Base-by-base conservation (phyloP, 495 filamentous ascomycete genomes). In the Aspergillus hancockii region DNA sequence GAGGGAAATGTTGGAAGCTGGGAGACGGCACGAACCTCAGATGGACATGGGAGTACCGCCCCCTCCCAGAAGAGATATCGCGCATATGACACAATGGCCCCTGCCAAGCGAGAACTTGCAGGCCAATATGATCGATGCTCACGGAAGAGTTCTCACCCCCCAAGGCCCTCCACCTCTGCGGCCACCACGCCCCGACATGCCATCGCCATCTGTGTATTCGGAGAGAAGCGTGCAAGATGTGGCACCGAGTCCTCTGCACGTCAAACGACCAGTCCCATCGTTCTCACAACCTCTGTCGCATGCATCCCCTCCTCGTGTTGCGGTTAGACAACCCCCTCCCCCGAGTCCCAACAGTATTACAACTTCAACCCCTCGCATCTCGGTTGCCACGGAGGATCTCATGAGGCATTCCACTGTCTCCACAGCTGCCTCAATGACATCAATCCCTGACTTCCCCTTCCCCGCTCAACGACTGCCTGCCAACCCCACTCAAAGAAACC, bases 141-240 rank as follows among this genome's bases (percentile, higher is more conserved):
- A 68, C 50, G 65, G 64, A 52, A 65, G 79, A 63, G 78, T 81
- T 63, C 71, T 79, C 25, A 64, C 68, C 5, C 80, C 81, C 8
- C 74, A 78, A 58, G 83, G 82, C 31, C 80, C 82, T 62, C 81
- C 87, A 43, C 88, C 88, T 12, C 83, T 84, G 69, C 80, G 88
- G 60, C 89, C 89, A 22, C 85, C 84, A 36, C 82, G 86, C 41
- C 88, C 88, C 2, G 71, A 68, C 55, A 67, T 70, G 22, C 75
- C 70, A 30, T 78, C 75, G 21, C 73, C 72, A 19, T 75, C 73
- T 34, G 62, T 76, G 13, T 78, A 78, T 51, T 76, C 75, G 4
- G 61, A 85, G 76, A 64, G 74, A 74, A 69, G 83, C 82, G 43
- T 84, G 75, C 52, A 83, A 74, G 43, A 83, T 81, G 46, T 69